phyloP scores from a whole-genome alignment of 2,329 filamentous ascomycete species.

The Stagonosporopsis rhizophila region DNA sequence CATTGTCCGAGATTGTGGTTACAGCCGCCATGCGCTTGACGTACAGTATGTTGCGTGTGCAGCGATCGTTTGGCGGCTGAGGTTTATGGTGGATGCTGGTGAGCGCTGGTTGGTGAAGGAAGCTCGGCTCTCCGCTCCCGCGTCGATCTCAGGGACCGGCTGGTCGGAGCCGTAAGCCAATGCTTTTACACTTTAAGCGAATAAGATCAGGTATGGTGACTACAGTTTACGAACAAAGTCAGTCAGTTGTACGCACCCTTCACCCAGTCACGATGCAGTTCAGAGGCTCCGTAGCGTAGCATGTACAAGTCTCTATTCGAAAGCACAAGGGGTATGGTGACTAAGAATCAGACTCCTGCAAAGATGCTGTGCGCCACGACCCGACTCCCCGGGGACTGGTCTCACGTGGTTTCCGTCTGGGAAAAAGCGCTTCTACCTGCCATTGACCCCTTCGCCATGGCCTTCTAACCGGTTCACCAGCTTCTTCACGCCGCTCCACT shows the following conservation, averaged over 20 bases:
- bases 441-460: constrained; percentile 33
- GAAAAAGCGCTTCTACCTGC: constrained; percentile 23
- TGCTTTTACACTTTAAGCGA: too few relatives aligned
- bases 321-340: constrained; percentile 22
- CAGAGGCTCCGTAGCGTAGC: not conserved
- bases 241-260: too few relatives aligned
- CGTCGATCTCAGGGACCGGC: constrained; percentile 6
- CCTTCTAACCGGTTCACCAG: constrained; percentile 77
- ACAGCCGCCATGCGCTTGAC: constrained; percentile 2
- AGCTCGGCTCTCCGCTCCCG: constrained; percentile 17
- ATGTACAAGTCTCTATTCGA: constrained; percentile 1
- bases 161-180: constrained; percentile 10
- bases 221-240: too few relatives aligned
- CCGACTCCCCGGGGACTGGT: not conserved
- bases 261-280: not conserved
- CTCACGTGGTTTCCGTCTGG: not conserved
- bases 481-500: constrained; percentile 94
- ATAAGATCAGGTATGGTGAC: too few relatives aligned
- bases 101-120: constrained; percentile 12
- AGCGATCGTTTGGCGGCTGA: constrained; percentile 6
- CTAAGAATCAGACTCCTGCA: constrained; percentile 16
- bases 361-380: constrained; percentile 5
- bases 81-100: not conserved
- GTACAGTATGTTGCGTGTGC: not conserved
- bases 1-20: constrained; percentile 11